Conservation (phyloP, 192 early-diverging fungal genomes). For the Coemansia interrupta region DNA sequence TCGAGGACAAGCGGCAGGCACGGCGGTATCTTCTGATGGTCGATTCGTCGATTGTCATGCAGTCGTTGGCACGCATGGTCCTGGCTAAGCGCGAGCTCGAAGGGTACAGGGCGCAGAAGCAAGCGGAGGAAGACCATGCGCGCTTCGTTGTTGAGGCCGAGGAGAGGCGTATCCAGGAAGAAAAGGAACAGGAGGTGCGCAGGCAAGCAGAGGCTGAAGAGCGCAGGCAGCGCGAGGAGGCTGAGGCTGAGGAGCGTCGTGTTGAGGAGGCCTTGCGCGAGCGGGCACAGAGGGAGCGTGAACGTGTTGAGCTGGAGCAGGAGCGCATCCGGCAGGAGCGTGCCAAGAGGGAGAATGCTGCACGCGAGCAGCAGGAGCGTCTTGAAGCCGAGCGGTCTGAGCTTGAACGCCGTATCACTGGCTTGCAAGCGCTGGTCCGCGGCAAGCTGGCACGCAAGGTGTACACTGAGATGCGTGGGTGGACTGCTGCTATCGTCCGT, state of each 20-base stretch:
- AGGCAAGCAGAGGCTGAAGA: not conserved
- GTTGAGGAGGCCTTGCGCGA: conserved; percentile 15
- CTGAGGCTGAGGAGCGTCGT: conserved; percentile 30
- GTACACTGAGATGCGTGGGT: conserved; percentile 54
- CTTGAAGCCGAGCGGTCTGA: conserved; percentile 38
- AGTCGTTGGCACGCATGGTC: conserved; percentile 58
- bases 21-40: conserved; percentile 57
- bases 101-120: not conserved
- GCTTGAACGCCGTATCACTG: conserved; percentile 46
- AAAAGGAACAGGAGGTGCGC: not conserved
- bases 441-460: conserved; percentile 56
- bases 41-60: conserved; percentile 49
- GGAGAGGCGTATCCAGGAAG: conserved; percentile 12
- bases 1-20: conserved; percentile 53
- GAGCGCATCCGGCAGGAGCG: conserved; percentile 4
- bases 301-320: conserved; percentile 4
- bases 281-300: conserved; percentile 13
- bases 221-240: conserved; percentile 5
- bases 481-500: conserved; percentile 43
- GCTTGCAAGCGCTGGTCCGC: conserved; percentile 60
- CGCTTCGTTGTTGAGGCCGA: conserved; percentile 12
- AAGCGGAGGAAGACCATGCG: conserved; percentile 19
- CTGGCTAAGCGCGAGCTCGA: conserved; percentile 49
- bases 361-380: conserved; percentile 24
- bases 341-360: conserved; percentile 5